Base-by-base conservation (phyloP, 169 alveolate species). In the Eimeria mitis region DNA sequence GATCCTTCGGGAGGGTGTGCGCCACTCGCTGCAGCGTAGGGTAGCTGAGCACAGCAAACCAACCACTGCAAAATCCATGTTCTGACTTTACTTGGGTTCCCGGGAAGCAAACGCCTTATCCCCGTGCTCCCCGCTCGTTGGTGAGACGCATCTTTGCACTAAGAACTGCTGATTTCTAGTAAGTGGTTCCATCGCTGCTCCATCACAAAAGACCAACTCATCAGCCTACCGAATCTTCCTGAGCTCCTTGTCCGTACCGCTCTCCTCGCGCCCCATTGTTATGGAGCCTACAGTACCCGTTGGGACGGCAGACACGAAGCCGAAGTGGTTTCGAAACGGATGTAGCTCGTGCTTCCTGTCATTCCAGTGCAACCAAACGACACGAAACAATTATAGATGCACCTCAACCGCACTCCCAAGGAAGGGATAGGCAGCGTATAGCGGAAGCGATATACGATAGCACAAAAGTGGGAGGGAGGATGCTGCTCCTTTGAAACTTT, bases 21-120 rank as follows among this genome's bases (percentile, higher is more conserved):
- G 97, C 97, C 40, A 96, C 96, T 16, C 97, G 96, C 78, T 94
- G 97, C 44, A 96, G 87, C 47, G 97, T 96, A 28, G 97, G 97
- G 59, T 96, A 96, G 6, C 97, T 96, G 87, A 75, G 42, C 28
- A 61, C 6, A 95, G 34, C 44, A 25, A 37, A 37, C 31, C 34
- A 83, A 16, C 91, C 56, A 52, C 52, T 52, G 40, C 56, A 49
- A 3, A 52, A 73, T 34, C 6, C 73, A 71, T 4, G 56, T 13
- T 89, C 49, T 65, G 31, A 1, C 47, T 37, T 40, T 34, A 23
- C 73, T 71, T 23, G 49, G 71, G 73, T 71, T n/a, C n/a, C 47
- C 44, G 25, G 13, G 31, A 23, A 52, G n/a, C 94, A 73, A 73
- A 19, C 19, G 34, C 54, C 31, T 73, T 73, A 16, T 40, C 54